Evolutionary conservation across 805 yeast species (phyloP).

Genomic region (Nakazawaea wyomingensis): DNA sequence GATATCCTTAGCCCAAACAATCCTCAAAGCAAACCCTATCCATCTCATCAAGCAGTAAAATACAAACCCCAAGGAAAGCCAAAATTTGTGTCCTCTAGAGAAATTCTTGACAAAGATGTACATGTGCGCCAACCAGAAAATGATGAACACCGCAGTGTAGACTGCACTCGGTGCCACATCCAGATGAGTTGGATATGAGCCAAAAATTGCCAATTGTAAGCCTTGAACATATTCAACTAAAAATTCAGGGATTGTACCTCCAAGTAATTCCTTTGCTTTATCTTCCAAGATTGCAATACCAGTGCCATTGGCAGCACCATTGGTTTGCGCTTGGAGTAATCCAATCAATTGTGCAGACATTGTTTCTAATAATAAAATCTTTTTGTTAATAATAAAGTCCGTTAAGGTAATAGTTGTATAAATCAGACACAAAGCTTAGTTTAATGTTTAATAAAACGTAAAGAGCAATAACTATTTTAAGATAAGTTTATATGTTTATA

Average conservation of each 20-base stretch:
- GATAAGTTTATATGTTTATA: too few species aligned
- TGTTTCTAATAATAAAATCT: not conserved
- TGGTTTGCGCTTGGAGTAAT: conserved; percentile 21
- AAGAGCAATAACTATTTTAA: too few species aligned
- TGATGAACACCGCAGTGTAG: conserved; percentile 46
- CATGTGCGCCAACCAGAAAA: conserved; percentile 43
- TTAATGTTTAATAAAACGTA: too few species aligned
- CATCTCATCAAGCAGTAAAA: conserved; percentile 48
- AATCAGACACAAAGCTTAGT: too few species aligned
- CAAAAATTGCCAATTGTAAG: conserved; percentile 50
- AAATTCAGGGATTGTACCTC: conserved; percentile 34
- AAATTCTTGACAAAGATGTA: conserved; percentile 42
- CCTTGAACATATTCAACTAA: conserved; percentile 32
- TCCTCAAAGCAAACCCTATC: conserved; percentile 55
- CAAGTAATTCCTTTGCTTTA: conserved; percentile 30
- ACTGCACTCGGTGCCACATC: conserved; percentile 61
- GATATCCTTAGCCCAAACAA: conserved; percentile 54
- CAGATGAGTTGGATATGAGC: conserved; percentile 48
- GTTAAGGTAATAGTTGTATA: not conserved
- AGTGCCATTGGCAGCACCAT: conserved; percentile 46
- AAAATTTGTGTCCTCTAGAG: conserved; percentile 56
- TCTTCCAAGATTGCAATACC: conserved; percentile 35
- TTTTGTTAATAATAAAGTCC: not conserved
- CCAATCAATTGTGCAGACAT: conserved; percentile 2
- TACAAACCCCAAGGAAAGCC: conserved; percentile 46